Evolutionary conservation across 225 moss, liverwort and hornwort species (phyloP), one percentile per base, ranked within the genome.

Genomic region (Straminergon stramineum): DNA sequence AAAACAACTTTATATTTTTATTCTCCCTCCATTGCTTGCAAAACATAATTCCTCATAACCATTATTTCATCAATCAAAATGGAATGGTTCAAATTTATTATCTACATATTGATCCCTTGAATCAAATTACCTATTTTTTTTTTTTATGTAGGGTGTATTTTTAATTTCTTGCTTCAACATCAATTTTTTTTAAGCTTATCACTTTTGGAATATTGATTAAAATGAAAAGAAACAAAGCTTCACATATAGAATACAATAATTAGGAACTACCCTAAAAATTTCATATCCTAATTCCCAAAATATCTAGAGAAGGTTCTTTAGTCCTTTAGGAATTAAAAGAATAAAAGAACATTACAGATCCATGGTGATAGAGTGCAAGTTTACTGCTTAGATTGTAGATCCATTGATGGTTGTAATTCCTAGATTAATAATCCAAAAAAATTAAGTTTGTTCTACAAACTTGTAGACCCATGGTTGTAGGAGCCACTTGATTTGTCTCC

Each of bases 141-240:
- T 73, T 27, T 43, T 73, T 28, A 1, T 43, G 0, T 13, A 27
- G 10, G 27, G 28, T 73, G 5, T 41, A 41, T 26, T 15, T 26
- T 15, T 26, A 15, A 41, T 9, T 26, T 1, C 1, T 9, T 0
- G 0, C 9, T 71, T 71, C 15, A 26, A 26, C 15, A 71, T 41
- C 15, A 26, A 26, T 4, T 7, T 26, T 67, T 24, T 15, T 22
- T 1, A 17, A 65, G 19, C 5, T 27, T 27, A 41, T 8, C 3
- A 27, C 0, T 16, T 43, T 41, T 43, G 15, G 15, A 41, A 27
- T 27, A 43, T 27, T 43, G 27, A 1, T 0, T 0, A 8, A 1
- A 73, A 43, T 16, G 3, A 43, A 2, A 43, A 43, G 27, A 41
- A 9, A 24, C 2, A 71, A 41, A 71, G 2, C 27, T 73, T 16